Conservation (phyloP, 2,329 filamentous ascomycete species). For the Zalaria sp. region DNA sequence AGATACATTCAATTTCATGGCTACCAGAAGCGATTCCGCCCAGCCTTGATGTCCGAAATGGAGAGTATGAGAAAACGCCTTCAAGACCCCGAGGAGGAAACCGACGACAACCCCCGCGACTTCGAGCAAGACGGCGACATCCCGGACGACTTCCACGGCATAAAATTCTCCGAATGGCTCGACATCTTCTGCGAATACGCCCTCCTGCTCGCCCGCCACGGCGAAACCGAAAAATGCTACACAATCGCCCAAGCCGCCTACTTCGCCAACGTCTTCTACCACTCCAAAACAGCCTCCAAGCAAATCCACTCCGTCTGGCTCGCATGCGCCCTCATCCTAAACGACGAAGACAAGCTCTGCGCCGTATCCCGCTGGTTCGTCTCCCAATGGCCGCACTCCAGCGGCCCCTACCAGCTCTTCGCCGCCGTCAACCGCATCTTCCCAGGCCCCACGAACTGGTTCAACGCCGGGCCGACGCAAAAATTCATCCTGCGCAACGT, state of each 20-base stretch:
- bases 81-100: slow-evolving; percentile 19
- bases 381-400: slow-evolving; percentile 64
- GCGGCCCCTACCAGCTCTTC: slow-evolving; percentile 74
- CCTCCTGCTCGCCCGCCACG: slow-evolving; percentile 55
- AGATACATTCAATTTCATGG: slow-evolving; percentile 34
- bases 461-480: slow-evolving; percentile 67
- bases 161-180: slow-evolving; percentile 74
- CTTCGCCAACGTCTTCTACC: slow-evolving; percentile 68
- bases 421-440: slow-evolving; percentile 63
- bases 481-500: slow-evolving; percentile 89
- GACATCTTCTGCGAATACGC: slow-evolving; percentile 84
- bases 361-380: slow-evolving; percentile 71
- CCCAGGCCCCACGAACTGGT: slow-evolving; percentile 59
- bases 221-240: slow-evolving; percentile 60
- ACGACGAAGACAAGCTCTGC: slow-evolving; percentile 63
- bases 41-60: slow-evolving; percentile 13
- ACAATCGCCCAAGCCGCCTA: slow-evolving; percentile 64
- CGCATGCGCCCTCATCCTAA: slow-evolving; percentile 66
- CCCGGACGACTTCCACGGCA: slow-evolving; percentile 54
- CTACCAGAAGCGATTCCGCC: slow-evolving; percentile 10
- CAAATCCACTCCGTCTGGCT: slow-evolving; percentile 13
- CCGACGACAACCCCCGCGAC: slow-evolving; percentile 9
- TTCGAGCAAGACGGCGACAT: neutral
- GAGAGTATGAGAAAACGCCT: slow-evolving; percentile 27
- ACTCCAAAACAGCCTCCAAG: slow-evolving; percentile 23